A percentile compares a stretch with the other conserved stretches of the same genome.
phyloP scores from a whole-genome alignment of 2,329 filamentous ascomycete genomes.

The Shiraia sp. region DNA sequence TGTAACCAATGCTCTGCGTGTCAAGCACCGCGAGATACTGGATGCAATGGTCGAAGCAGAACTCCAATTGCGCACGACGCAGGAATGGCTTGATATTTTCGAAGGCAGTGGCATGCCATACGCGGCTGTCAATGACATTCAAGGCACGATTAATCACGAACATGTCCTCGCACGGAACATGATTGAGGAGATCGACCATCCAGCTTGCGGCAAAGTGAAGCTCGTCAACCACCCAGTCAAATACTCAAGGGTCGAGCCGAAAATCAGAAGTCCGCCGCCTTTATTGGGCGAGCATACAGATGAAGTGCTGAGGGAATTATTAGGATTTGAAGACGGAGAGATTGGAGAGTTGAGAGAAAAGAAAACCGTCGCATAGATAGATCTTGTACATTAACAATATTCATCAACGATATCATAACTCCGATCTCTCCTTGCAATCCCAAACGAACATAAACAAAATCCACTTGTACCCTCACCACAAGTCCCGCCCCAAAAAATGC shows the following conservation, averaged over 20 bases:
- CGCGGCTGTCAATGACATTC: constrained; percentile 89
- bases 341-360: constrained; percentile 18
- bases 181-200: constrained; percentile 85
- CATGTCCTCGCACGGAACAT: constrained; percentile 81
- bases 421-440: too few species aligned
- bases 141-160: constrained; percentile 77
- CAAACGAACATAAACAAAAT: neutral
- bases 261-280: constrained; percentile 77
- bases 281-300: constrained; percentile 62
- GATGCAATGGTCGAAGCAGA: constrained; percentile 77
- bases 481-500: neutral
- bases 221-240: constrained; percentile 93
- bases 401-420: too few species aligned
- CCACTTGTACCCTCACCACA: neutral
- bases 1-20: constrained; percentile 61
- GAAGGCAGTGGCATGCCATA: constrained; percentile 94
- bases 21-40: constrained; percentile 72
- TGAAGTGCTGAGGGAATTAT: constrained; percentile 35
- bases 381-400: too few species aligned
- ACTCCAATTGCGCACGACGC: constrained; percentile 75
- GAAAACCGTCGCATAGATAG: constrained; percentile 16
- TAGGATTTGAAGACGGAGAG: constrained; percentile 29
- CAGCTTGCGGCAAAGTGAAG: constrained; percentile 78
- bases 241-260: constrained; percentile 79
- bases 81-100: constrained; percentile 83